Evolutionary conservation across 139 green algal genomes (phyloP).

Genomic region (Nannochloris sp.): DNA sequence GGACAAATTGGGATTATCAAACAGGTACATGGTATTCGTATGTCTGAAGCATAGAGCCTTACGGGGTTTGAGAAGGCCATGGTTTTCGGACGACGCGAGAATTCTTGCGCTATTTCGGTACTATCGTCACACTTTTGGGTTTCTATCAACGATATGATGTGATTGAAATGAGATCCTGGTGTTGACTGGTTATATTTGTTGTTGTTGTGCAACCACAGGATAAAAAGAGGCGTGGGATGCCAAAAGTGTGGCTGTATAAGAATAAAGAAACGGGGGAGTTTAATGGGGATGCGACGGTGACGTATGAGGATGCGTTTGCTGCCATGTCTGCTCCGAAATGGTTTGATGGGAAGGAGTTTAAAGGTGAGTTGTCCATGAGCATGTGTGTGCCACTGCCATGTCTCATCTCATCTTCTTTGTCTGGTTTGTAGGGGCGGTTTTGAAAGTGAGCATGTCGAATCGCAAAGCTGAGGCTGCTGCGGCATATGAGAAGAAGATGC

Average conservation of each 20-base stretch:
- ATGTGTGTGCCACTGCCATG: too few species aligned
- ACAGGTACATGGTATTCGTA: slow-evolving; percentile 2
- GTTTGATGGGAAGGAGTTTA: slow-evolving; percentile 79
- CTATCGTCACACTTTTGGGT: too few species aligned
- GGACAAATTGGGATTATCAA: slow-evolving; percentile 66
- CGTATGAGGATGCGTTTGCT: slow-evolving; percentile 74
- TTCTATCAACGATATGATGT: too few species aligned
- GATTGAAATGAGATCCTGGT: too few species aligned
- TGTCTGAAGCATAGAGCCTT: too few species aligned
- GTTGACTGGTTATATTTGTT: not conserved
- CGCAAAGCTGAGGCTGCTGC: slow-evolving; percentile 13
- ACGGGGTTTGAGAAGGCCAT: too few species aligned
- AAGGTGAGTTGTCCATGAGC: slow-evolving; percentile 26
- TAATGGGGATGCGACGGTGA: slow-evolving; percentile 74
- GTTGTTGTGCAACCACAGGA: slow-evolving; percentile 2
- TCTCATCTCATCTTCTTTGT: not conserved
- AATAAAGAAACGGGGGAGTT: slow-evolving; percentile 62
- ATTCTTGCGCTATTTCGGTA: too few species aligned
- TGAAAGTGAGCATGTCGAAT: slow-evolving; percentile 28
- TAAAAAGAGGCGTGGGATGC: slow-evolving; percentile 3
- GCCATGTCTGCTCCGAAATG: slow-evolving; percentile 64
- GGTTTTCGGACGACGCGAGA: too few species aligned
- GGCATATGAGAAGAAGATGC: slow-evolving; percentile 12
- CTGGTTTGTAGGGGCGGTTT: not conserved
- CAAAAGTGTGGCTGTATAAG: slow-evolving; percentile 44